Conservation (phyloP, 140 eudicot species). For the Anethum foeniculum region DNA sequence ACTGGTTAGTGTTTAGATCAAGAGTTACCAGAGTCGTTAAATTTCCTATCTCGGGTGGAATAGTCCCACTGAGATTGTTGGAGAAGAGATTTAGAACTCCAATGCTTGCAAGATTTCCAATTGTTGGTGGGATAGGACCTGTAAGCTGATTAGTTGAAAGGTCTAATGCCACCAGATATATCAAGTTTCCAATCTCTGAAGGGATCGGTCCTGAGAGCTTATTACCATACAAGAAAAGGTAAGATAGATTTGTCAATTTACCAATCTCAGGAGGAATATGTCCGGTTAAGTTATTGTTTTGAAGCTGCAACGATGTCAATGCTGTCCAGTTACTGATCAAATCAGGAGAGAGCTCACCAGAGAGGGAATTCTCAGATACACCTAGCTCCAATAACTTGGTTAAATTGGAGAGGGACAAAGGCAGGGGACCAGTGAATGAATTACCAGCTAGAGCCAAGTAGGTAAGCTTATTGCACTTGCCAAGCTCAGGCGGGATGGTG, state of each 20-base stretch:
- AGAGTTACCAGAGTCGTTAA: constrained; percentile 41
- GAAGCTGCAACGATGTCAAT: constrained; percentile 47
- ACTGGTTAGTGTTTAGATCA: constrained; percentile 52
- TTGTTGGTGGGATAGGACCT: constrained; percentile 51
- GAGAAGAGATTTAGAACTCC: constrained; percentile 33
- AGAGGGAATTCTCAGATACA: constrained; percentile 46
- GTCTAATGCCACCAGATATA: constrained; percentile 26
- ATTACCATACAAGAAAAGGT: constrained; percentile 46
- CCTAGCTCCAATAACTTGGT: constrained; percentile 36
- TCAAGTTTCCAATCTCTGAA: constrained; percentile 42
- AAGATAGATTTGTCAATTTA: constrained; percentile 27
- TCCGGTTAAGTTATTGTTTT: constrained; percentile 46
- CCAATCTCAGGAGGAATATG: constrained; percentile 54
- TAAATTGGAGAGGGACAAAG: constrained; percentile 48
- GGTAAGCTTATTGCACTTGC: constrained; percentile 45
- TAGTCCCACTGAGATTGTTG: constrained; percentile 55
- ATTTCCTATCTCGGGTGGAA: constrained; percentile 63
- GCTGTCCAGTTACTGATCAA: constrained; percentile 48
- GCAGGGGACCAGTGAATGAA: constrained; percentile 47
- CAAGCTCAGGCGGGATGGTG: constrained; percentile 53
- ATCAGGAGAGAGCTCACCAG: constrained; percentile 48
- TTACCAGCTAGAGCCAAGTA: constrained; percentile 46
- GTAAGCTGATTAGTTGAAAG: constrained; percentile 49
- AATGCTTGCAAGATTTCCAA: constrained; percentile 50
- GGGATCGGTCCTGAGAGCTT: constrained; percentile 55